These are phyloP conservation scores for Bruguiera sexangula DNA, from an alignment of 345 rosid species.

Conservation along the genomic window DNA sequence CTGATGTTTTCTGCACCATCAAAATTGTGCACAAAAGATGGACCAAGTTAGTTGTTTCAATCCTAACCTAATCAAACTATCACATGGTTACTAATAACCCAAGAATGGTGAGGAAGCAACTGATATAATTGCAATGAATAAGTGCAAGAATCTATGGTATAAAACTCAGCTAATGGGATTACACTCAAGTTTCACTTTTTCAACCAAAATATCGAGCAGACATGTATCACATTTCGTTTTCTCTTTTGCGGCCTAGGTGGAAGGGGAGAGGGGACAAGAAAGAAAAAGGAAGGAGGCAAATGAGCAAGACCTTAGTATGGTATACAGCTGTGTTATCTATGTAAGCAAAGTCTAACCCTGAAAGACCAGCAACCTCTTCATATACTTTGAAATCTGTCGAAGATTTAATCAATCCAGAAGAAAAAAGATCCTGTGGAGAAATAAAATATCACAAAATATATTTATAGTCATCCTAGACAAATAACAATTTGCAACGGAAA, in stretches of 20 bases:
- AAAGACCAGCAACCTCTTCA: constrained; percentile 83
- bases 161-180: constrained; percentile 1
- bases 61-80: neutral
- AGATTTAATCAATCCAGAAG: constrained; percentile 73
- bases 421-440: constrained; percentile 73
- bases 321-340: constrained; percentile 79
- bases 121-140: neutral
- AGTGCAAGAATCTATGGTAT: neutral
- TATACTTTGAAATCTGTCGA: constrained; percentile 94
- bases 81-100: neutral
- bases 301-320: constrained; percentile 75
- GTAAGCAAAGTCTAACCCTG: constrained; percentile 95
- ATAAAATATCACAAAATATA: constrained; percentile 8
- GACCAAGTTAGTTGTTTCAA: no score
- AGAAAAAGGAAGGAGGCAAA: constrained; percentile 2
- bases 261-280: neutral
- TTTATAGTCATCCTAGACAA: no score
- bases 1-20: neutral
- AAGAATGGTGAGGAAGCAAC: neutral
- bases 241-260: no score
- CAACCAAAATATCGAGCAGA: constrained; percentile 8
- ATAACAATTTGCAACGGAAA: neutral
- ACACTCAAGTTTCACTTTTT: constrained; percentile 6
- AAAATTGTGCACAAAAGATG: no score
- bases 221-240: constrained; percentile 1